Percentiles rank a stretch among this genome's conserved stretches.
Evolutionary conservation across 371 early-diverging fungal species (phyloP).

Genomic region (Funneliformis caledonium): DNA sequence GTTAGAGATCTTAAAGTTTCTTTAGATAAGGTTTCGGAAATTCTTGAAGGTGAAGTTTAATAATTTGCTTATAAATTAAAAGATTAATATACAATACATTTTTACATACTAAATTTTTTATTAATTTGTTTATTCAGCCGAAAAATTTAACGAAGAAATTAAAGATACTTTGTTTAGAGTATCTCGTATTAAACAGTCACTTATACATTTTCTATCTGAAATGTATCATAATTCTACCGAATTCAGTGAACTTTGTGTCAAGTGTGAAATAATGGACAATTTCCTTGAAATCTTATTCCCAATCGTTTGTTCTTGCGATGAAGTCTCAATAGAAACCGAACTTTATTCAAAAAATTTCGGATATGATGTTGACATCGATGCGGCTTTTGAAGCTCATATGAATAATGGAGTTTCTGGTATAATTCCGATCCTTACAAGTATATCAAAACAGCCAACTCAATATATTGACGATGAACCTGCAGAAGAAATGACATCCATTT

Average conservation of each 20-base stretch:
- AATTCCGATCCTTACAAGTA: slow-evolving; percentile 11
- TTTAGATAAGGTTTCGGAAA: background rate
- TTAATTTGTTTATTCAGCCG: background rate
- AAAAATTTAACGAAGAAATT: background rate
- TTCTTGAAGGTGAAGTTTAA: slow-evolving; percentile 5
- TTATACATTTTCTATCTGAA: slow-evolving; percentile 61
- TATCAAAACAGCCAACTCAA: slow-evolving; percentile 25
- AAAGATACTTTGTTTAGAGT: slow-evolving; percentile 35
- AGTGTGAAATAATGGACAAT: slow-evolving; percentile 63
- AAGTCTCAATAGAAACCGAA: slow-evolving; percentile 55
- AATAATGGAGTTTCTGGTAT: background rate
- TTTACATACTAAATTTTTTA: background rate
- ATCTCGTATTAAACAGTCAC: slow-evolving; percentile 48
- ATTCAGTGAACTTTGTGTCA: slow-evolving; percentile 60
- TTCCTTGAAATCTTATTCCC: slow-evolving; percentile 60
- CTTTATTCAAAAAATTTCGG: slow-evolving; percentile 53
- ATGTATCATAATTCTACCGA: slow-evolving; percentile 59
- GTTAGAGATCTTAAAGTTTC: background rate
- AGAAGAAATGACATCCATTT: slow-evolving; percentile 33
- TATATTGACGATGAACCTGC: slow-evolving; percentile 17
- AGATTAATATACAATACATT: slow-evolving; percentile 39
- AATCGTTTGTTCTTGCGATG: slow-evolving; percentile 55
- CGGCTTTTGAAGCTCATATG: background rate
- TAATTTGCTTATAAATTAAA: background rate
- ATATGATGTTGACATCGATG: slow-evolving; percentile 37